Conservation (phyloP, 306 rosid species). For the Malus domestica region ASM211411v1 NC_041792.1:28138907-28139406, state of each 20-base stretch:
- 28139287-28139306: conserved; percentile 59
- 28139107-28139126: background rate
- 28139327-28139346: conserved; percentile 55
- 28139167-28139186: background rate
- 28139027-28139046: conserved; percentile 98
- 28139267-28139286: conserved; percentile 94
- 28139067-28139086: conserved; percentile 46
- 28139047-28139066: conserved; percentile 99
- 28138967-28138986: background rate
- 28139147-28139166: background rate
- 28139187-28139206: background rate
- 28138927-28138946: background rate
- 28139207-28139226: background rate
- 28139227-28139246: background rate
- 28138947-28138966: background rate
- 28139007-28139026: conserved; percentile 61
- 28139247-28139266: conserved; percentile 61
- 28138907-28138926: conserved; percentile 86
- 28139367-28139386: conserved; percentile 73
- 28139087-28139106: background rate
- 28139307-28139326: conserved; percentile 75
- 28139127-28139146: background rate
- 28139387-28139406: conserved; percentile 74
- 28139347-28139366: conserved; percentile 99
- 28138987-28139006: conserved; percentile 12